These are phyloP conservation scores for Globisporangium solare DNA, from an alignment of 352 stramenopile species.

Conservation along the genomic window DNA sequence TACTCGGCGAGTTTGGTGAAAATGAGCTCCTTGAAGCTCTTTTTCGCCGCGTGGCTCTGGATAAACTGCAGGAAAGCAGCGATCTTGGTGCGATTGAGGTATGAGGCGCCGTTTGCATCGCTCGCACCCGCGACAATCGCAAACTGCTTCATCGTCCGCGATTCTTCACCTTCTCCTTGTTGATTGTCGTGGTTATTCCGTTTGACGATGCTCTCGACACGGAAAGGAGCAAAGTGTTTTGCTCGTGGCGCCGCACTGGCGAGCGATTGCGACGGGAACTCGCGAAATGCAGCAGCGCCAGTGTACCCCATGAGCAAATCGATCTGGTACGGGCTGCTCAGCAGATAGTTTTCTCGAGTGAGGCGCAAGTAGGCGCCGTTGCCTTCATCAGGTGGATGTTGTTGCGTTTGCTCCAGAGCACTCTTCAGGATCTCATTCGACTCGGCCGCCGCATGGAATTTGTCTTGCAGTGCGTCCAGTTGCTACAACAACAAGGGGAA, in stretches of 20 bases:
- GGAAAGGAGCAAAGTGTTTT: constrained; percentile 38
- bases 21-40: constrained; percentile 41
- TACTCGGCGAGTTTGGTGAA: constrained; percentile 43
- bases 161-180: constrained; percentile 7
- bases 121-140: constrained; percentile 26
- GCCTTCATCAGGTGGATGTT: too few relatives aligned
- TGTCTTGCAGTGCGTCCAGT: constrained; percentile 45
- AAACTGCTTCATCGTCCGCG: constrained; percentile 8
- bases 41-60: constrained; percentile 34
- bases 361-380: constrained; percentile 27
- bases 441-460: constrained; percentile 32
- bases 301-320: constrained; percentile 42
- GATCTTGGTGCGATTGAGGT: constrained; percentile 61
- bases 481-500: constrained; percentile 42
- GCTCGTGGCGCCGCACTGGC: constrained; percentile 6
- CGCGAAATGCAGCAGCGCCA: constrained; percentile 29
- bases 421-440: constrained; percentile 48
- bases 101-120: constrained; percentile 37
- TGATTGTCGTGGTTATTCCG: constrained; percentile 14
- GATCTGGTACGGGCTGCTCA: constrained; percentile 40
- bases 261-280: constrained; percentile 9
- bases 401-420: constrained; percentile 41
- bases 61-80: constrained; percentile 53
- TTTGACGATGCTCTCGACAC: constrained; percentile 13
- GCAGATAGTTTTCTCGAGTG: constrained; percentile 38